Conservation (phyloP, 108 stramenopile species). For the Phaeodactylum tricornutum region DNA sequence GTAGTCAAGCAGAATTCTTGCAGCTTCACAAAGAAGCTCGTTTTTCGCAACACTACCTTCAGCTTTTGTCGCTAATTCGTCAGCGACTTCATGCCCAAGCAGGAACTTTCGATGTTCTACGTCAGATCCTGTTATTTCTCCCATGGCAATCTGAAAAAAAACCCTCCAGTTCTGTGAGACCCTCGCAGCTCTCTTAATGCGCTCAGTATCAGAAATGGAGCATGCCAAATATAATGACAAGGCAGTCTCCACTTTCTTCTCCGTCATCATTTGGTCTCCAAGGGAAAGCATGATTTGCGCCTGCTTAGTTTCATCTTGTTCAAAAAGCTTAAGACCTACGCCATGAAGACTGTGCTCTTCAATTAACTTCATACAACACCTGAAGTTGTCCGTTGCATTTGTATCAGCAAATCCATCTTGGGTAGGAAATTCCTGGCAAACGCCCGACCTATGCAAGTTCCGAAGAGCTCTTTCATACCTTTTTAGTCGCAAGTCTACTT, state of each 20-base stretch:
- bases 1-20: conserved; percentile 71
- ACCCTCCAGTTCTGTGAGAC: conserved; percentile 61
- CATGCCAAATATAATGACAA: conserved; percentile 50
- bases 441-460: conserved; percentile 36
- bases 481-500: conserved; percentile 77
- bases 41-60: conserved; percentile 16
- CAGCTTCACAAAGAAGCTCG: conserved; percentile 43
- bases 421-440: no score
- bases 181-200: conserved; percentile 55
- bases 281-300: conserved; percentile 44
- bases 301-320: conserved; percentile 19
- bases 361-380: conserved; percentile 57
- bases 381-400: conserved; percentile 24
- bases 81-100: conserved; percentile 5
- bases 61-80: conserved; percentile 2
- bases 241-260: conserved; percentile 38
- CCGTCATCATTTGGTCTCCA: conserved; percentile 42
- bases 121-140: not conserved
- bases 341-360: conserved; percentile 47
- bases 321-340: conserved; percentile 51
- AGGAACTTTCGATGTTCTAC: not conserved
- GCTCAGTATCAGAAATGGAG: conserved; percentile 45
- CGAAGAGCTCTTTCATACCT: conserved; percentile 61
- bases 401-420: conserved; percentile 9
- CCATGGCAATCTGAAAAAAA: conserved; percentile 30